Percentiles rank a stretch among this genome's conserved stretches.
These are phyloP conservation scores for Coemansia sp. DNA, from an alignment of 371 early-diverging fungal genomes.

Conservation along the genomic window DNA sequence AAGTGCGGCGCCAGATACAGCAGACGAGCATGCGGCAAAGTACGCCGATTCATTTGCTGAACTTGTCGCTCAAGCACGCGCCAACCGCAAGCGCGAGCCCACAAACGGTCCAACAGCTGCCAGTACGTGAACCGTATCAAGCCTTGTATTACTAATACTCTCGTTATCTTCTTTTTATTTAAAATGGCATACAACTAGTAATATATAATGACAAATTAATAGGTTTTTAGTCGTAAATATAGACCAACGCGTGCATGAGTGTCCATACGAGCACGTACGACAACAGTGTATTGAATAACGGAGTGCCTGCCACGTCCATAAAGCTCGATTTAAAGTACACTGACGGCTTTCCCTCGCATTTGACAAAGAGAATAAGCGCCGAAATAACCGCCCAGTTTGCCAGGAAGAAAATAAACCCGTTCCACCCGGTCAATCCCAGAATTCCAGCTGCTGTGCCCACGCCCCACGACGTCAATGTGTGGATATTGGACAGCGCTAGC, in stretches of 20 bases:
- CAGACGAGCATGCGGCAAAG: constrained; percentile 43
- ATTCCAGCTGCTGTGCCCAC: constrained; percentile 51
- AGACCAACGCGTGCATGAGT: constrained; percentile 49
- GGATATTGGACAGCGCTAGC: constrained; percentile 48
- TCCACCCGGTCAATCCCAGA: constrained; percentile 49
- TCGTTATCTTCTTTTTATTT: too few relatives aligned
- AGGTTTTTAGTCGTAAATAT: constrained; percentile 39
- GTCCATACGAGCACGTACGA: constrained; percentile 53
- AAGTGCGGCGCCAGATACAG: constrained; percentile 9
- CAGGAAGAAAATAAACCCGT: constrained; percentile 50
- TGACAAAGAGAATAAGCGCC: constrained; percentile 28
- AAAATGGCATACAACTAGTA: too few relatives aligned
- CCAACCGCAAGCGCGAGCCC: not conserved
- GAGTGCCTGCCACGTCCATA: constrained; percentile 46
- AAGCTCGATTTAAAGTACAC: constrained; percentile 44
- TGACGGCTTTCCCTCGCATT: constrained; percentile 40
- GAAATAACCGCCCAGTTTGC: constrained; percentile 42
- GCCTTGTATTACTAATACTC: not conserved
- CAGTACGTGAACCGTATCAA: not conserved
- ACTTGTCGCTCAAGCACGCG: constrained; percentile 48
- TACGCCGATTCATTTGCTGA: constrained; percentile 54
- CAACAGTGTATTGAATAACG: constrained; percentile 44
- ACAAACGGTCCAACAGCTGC: not conserved
- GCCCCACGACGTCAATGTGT: constrained; percentile 51
- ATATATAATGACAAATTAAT: not conserved